Percentiles rank a stretch among this genome's conserved stretches.
These are phyloP conservation scores for Phytopythium sindhum DNA, from an alignment of 352 stramenopile species.

Conservation along the genomic window DNA sequence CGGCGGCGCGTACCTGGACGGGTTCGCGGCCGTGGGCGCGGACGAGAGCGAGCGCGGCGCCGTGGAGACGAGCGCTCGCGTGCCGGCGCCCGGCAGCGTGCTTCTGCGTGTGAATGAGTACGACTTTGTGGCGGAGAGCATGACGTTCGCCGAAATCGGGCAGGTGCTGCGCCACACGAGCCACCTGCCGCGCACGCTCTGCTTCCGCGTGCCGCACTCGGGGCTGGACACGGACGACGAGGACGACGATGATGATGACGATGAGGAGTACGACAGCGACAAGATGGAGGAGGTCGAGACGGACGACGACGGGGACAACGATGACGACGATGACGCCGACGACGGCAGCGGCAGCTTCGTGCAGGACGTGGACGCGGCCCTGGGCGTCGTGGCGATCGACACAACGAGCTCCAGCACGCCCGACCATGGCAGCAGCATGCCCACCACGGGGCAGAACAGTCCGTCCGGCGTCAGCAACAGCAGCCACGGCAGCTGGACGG, in stretches of 20 bases:
- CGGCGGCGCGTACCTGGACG: conserved; percentile 46
- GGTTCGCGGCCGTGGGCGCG: conserved; percentile 46
- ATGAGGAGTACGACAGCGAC: conserved; percentile 6
- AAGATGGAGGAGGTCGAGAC: conserved; percentile 13
- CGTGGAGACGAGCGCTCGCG: conserved; percentile 38
- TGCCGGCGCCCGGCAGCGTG: conserved; percentile 34
- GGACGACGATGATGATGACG: conserved; percentile 11
- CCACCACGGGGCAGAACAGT: neutral
- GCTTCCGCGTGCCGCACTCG: conserved; percentile 35
- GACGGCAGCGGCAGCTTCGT: neutral
- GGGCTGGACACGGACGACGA: conserved; percentile 11
- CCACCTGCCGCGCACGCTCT: conserved; percentile 42
- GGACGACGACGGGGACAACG: neutral
- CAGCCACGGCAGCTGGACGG: neutral
- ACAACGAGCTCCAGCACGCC: neutral
- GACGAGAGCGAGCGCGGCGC: conserved; percentile 33
- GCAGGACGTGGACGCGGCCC: conserved; percentile 7
- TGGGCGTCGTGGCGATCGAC: conserved; percentile 1
- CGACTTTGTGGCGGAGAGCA: conserved; percentile 38
- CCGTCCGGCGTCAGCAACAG: conserved; percentile 6
- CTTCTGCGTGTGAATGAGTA: conserved; percentile 63
- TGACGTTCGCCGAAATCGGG: conserved; percentile 56
- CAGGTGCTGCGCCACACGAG: conserved; percentile 51
- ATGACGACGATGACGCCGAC: neutral
- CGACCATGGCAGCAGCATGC: neutral